Evolutionary conservation across 164 flowering plant species (phyloP), one percentile per base, ranked within the genome.

Genomic region (Magnolia kwangsiensis): DNA sequence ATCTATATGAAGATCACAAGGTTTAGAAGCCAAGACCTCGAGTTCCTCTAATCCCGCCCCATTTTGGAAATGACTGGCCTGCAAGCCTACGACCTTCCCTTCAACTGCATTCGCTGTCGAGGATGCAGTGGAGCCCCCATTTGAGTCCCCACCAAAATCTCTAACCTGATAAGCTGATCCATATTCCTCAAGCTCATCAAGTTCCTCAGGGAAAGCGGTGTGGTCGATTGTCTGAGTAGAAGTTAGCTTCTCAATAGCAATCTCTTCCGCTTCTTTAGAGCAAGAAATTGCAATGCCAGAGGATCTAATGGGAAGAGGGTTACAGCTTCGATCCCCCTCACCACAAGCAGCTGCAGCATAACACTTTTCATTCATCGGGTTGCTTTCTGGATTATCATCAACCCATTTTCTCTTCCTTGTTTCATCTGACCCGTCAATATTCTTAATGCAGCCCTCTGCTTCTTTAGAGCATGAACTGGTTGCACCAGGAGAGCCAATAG

Each of bases 1-100:
- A 65, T 65, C 11, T 51, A 23, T 14, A 66, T 2, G 72, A 49
- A 4, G 49, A 74, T 9, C 49, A 20, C 14, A 64, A 74, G 69
- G 27, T 21, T 37, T 59, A 75, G 73, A 68, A 75, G 24, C 19
- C 10, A 77, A 74, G 45, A 91, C 98, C 98, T 92, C 98, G 76
- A 93, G 96, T 84, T 93, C 98, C 82, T 92, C 98, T 67, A 89
- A 74, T 79, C 83, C 84, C 78, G 82, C 84, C 23, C 84, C 88
- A 65, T 67, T 82, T 49, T 76, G 81, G 55, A 74, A 74, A 71
- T 72, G 72, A 76, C 73, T 45, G 23, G 67, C 65, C 16, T 65
- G 77, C 63, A 79, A 64, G 77, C 79, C 64, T 51, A 77, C 69
- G 72, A 27, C 82, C 71, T 66, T 83, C 55, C 69, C 77, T n/a